Base-by-base conservation (phyloP, 192 early-diverging fungal genomes). In the Radiomyces spectabilis region DNA sequence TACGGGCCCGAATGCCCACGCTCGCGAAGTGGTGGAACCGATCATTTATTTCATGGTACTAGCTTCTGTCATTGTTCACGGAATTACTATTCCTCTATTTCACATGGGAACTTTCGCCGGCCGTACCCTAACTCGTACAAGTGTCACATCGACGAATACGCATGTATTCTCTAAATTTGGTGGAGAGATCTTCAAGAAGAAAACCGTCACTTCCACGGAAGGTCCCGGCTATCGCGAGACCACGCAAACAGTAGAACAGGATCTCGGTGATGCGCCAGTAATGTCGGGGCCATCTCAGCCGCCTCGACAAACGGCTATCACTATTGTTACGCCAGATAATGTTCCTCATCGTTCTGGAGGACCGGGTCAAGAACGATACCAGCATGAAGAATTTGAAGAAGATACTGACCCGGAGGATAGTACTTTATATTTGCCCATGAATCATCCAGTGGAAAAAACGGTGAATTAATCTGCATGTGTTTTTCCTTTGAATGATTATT, bases 61-160 rank as follows among this genome's bases (percentile, higher is more conserved):
- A 8, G 68, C 80, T 1, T 87, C 84, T n/a, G 84, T 94, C 1
- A 29, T 94, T 8, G 78, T 89, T 24, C 92, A 94, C 49, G 92
- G 92, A 39, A 69, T 84, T 13, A 86, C 88, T 0, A 81, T 92
- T 9, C 83, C 85, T 5, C 47, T 94, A 29, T 78, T 90, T 27
- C 72, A 84, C 26, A 59, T 87, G 45, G 77, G 77, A 15, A 64
- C 69, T 3, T 69, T 59, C 38, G 66, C 58, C 4, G 42, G 48
- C 2, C 55, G 66, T 24, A 63, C 59, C n/a, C 21, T 69, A 9
- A 58, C 60, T 5, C 53, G 53, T 29, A 59, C 58, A 16, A 53
- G 41, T 22, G 25, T 53, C 3, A 53, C 59, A 9, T 48, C 46
- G 3, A 27, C 5, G 3, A 31, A 15, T 1, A 48, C 15, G 35